Evolutionary conservation across 2,329 filamentous ascomycete species (phyloP).

Genomic region (Penicillium sp.): DNA sequence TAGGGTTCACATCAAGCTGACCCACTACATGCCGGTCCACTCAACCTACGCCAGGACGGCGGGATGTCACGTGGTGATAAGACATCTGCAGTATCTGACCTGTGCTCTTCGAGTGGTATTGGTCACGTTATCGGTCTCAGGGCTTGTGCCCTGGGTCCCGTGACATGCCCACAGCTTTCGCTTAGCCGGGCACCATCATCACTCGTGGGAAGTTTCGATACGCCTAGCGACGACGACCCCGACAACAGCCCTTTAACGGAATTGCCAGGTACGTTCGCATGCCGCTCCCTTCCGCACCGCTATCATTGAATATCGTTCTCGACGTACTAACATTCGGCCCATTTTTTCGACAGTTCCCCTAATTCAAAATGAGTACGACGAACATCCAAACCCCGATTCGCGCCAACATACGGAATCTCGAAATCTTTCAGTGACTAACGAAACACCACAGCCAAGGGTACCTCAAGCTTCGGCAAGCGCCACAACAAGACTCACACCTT

Average conservation of each 20-base stretch:
- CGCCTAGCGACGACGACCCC: conserved; percentile 42
- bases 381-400: conserved; percentile 23
- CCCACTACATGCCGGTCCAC: background rate
- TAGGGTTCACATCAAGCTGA: background rate
- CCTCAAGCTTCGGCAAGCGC: conserved; percentile 68
- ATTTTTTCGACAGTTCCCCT: conserved; percentile 37
- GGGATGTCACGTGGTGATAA: conserved; percentile 3
- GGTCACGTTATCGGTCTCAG: conserved; percentile 12
- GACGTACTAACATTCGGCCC: conserved; percentile 20
- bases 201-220: conserved; percentile 35
- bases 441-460: conserved; percentile 59
- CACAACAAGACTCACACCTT: conserved; percentile 98
- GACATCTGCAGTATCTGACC: background rate
- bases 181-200: conserved; percentile 33
- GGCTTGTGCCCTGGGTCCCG: conserved; percentile 17
- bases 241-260: conserved; percentile 43
- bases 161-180: conserved; percentile 33
- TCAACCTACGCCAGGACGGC: background rate
- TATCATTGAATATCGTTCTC: conserved; percentile 1
- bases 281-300: conserved; percentile 6
- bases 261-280: conserved; percentile 37
- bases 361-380: conserved; percentile 55
- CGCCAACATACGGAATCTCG: conserved; percentile 19
- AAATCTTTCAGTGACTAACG: conserved; percentile 39
- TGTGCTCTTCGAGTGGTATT: conserved; percentile 2